phyloP scores from a whole-genome alignment of 345 rosid genomes.

The Camelina sativa region DNA sequence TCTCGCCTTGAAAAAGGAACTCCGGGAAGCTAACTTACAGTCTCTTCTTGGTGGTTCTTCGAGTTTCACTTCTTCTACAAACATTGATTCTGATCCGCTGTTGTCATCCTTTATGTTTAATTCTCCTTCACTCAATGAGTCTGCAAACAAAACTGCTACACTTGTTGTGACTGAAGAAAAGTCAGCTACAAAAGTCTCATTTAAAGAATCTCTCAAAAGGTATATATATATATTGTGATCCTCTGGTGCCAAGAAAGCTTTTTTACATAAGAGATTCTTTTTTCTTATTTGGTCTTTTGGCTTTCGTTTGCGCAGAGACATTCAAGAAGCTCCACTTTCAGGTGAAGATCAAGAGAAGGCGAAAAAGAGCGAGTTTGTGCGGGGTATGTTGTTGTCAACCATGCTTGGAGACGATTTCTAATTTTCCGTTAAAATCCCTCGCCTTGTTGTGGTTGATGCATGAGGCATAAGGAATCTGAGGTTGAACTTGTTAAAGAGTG shows the following conservation, averaged over 20 bases:
- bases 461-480: conserved; percentile 21
- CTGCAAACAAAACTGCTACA: conserved; percentile 35
- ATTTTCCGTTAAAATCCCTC: conserved; percentile 25
- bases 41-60: conserved; percentile 72
- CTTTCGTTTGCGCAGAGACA: conserved; percentile 45
- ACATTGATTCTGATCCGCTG: conserved; percentile 69
- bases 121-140: conserved; percentile 36
- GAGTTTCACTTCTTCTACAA: conserved; percentile 54
- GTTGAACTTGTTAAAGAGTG: conserved; percentile 25
- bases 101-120: conserved; percentile 68
- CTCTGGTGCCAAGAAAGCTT: background rate
- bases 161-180: conserved; percentile 15
- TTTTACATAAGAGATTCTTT: background rate
- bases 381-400: conserved; percentile 61
- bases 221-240: conserved; percentile 21
- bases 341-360: conserved; percentile 66
- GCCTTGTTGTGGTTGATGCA: conserved; percentile 34
- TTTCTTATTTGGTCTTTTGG: conserved; percentile 20
- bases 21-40: conserved; percentile 69
- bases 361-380: conserved; percentile 60
- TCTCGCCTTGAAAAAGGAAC: conserved; percentile 67
- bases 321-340: conserved; percentile 47
- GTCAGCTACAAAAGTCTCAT: conserved; percentile 29
- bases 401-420: conserved; percentile 59
- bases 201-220: conserved; percentile 57